Evolutionary conservation across 139 green algal species (phyloP).

Genomic region (Chlamydomonas eustigma): DNA sequence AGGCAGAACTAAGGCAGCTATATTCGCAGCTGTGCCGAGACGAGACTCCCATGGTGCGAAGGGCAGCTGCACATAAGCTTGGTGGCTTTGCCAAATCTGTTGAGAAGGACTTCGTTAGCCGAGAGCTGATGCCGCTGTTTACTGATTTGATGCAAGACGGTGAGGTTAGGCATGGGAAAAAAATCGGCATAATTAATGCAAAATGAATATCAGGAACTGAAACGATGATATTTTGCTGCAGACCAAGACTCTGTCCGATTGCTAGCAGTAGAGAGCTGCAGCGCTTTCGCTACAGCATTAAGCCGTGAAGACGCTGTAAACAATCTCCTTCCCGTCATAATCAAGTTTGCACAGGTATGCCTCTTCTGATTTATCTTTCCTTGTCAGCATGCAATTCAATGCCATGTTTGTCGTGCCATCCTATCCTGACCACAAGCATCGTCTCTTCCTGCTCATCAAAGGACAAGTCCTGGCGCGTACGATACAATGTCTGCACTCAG

Average conservation of each 20-base stretch:
- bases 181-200: too few relatives aligned
- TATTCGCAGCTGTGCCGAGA: constrained; percentile 86
- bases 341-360: constrained; percentile 77
- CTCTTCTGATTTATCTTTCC: neutral
- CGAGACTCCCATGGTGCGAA: constrained; percentile 98
- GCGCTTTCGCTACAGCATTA: constrained; percentile 76
- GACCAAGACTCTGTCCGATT: constrained; percentile 97
- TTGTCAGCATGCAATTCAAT: neutral
- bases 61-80: constrained; percentile 84
- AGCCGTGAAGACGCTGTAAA: constrained; percentile 60
- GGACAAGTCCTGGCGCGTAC: constrained; percentile 98
- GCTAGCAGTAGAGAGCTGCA: constrained; percentile 89
- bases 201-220: too few relatives aligned
- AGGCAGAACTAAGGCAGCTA: constrained; percentile 68
- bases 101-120: constrained; percentile 68
- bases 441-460: constrained; percentile 12
- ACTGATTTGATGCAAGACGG: constrained; percentile 83
- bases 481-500: constrained; percentile 94
- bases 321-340: constrained; percentile 81
- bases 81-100: constrained; percentile 76
- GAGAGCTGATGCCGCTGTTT: constrained; percentile 88
- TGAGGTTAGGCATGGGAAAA: too few relatives aligned
- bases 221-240: constrained; percentile 33
- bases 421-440: neutral
- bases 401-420: neutral